Evolutionary conservation across 164 flowering plant species (phyloP), one percentile per base, ranked within the genome.

Genomic region (Macadamia tetraphylla): DNA sequence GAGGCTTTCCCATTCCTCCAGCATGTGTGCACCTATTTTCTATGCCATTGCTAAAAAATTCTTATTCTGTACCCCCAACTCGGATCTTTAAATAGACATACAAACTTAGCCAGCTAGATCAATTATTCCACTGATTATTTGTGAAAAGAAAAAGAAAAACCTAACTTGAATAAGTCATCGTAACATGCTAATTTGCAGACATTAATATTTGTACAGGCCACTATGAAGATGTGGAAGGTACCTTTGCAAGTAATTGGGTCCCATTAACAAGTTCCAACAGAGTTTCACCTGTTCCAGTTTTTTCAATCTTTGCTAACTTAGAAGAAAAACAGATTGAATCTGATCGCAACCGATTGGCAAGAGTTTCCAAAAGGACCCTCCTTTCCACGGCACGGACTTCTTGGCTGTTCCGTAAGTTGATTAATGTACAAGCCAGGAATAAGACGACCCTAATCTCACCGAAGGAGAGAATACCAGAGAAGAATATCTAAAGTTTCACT

Each of bases 301-400:
- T 81, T 58, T 76, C 73, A 69, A 94, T 85, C 9, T 71, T 83
- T 51, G 75, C 78, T 63, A 94, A 74, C 74, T 84, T 83, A 1
- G 97, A 94, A 29, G 92, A 86, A 70, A 85, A 94, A 5, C 67
- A 74, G 49, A 91, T 70, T 12, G 92, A 32, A 60, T 76, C 82
- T 58, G 80, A 65, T 29, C 96, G 97, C 60, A 94, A 81, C 74
- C 86, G 78, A 78, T 60, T 75, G 6, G 94, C 92, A 66, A 94
- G 90, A 44, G 93, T 76, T 71, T 87, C 91, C 77, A 91, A 66
- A 46, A 91, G 91, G 62, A 83, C 65, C 77, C 90, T 77, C 78
- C 98, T 88, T 75, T 94, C 98, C 65, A 94, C 97, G 1, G 94
- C 92, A 29, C 98, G 93, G 4, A 91, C 94, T 77, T 93, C 98